phyloP scores from a whole-genome alignment of 495 filamentous ascomycete species.

The Lasiosphaeriaceae sp. region DNA sequence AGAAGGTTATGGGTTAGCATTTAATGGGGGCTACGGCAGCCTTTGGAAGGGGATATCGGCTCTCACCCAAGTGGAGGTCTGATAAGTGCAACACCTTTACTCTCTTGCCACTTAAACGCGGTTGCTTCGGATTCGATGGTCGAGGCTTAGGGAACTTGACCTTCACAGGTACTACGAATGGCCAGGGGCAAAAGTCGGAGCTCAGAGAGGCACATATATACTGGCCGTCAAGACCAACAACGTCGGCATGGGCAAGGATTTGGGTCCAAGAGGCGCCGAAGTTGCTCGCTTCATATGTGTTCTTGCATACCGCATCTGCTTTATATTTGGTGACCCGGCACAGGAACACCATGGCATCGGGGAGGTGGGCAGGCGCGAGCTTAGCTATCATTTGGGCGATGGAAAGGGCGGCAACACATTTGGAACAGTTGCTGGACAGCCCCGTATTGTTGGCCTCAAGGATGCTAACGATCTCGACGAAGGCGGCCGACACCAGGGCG shows the following conservation, averaged over 20 bases:
- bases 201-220: constrained; percentile 55
- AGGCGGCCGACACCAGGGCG: constrained; percentile 35
- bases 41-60: not conserved
- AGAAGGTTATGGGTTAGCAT: not conserved
- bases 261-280: constrained; percentile 58
- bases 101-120: constrained; percentile 46
- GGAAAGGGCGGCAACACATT: constrained; percentile 49
- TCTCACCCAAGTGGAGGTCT: constrained; percentile 50
- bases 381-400: constrained; percentile 48
- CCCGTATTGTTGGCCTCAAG: constrained; percentile 35
- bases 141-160: constrained; percentile 55
- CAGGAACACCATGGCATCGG: constrained; percentile 47
- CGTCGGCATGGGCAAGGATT: constrained; percentile 51
- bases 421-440: constrained; percentile 43
- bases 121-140: constrained; percentile 39
- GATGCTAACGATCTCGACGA: constrained; percentile 42
- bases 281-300: constrained; percentile 39
- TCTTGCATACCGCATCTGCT: constrained; percentile 41
- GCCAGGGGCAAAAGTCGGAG: constrained; percentile 44
- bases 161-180: constrained; percentile 41
- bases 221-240: constrained; percentile 51
- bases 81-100: constrained; percentile 59
- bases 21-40: not conserved
- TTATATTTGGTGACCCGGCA: constrained; percentile 45
- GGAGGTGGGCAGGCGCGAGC: constrained; percentile 44